These are phyloP conservation scores for Ganoderma sinense DNA, from an alignment of 1,284 basidiomycete species.

Conservation along the genomic window DNA sequence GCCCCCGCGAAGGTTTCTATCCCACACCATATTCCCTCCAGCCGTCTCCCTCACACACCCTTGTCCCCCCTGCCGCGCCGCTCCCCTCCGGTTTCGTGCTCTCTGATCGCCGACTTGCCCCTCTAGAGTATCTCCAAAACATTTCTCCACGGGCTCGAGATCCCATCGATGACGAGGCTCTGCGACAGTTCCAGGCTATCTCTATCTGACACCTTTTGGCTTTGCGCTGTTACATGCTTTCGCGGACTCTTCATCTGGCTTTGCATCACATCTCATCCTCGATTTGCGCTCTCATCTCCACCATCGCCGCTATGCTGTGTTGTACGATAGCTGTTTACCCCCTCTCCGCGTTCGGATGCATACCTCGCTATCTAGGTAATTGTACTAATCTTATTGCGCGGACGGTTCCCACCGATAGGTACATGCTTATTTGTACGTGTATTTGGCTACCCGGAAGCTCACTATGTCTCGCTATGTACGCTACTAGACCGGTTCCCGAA, in stretches of 20 bases:
- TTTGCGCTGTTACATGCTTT: background rate
- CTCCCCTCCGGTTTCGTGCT: constrained; percentile 19
- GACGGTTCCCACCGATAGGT: background rate
- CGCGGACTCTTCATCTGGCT: background rate
- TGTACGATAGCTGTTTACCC: constrained; percentile 11
- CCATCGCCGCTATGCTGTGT: background rate
- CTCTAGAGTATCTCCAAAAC: constrained; percentile 42
- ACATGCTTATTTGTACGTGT: constrained; percentile 5
- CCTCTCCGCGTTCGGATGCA: background rate
- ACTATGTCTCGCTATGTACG: constrained; percentile 3
- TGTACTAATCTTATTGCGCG: constrained; percentile 8
- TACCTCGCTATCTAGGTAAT: constrained; percentile 17
- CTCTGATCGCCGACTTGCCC: constrained; percentile 34
- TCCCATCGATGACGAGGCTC: constrained; percentile 39
- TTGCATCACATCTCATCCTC: background rate
- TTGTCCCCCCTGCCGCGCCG: constrained; percentile 20
- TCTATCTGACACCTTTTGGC: background rate
- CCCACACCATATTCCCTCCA: constrained; percentile 8
- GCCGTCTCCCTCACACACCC: constrained; percentile 10
- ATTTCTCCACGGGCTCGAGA: constrained; percentile 38
- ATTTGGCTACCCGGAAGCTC: background rate
- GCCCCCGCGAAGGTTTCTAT: constrained; percentile 2
- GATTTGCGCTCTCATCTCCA: background rate
- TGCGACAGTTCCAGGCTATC: constrained; percentile 29
- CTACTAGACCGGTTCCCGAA: background rate